These are phyloP conservation scores for Medicago truncatula DNA, from an alignment of 306 rosid species.

Conservation along the genomic window MtrunA17r5.0-ANR NC_053048.1:22376501-22377000, in stretches of 20 bases:
- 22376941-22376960: conserved; percentile 7
- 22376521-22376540: conserved; percentile 34
- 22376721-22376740: conserved; percentile 42
- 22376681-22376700: too few relatives aligned
- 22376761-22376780: conserved; percentile 41
- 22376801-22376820: conserved; percentile 52
- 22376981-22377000: conserved; percentile 15
- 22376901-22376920: neutral
- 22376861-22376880: neutral
- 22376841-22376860: conserved; percentile 54
- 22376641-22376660: too few relatives aligned
- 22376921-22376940: conserved; percentile 10
- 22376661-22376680: too few relatives aligned
- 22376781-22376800: conserved; percentile 61
- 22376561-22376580: too few relatives aligned
- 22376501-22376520: conserved; percentile 38
- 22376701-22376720: too few relatives aligned
- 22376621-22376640: too few relatives aligned
- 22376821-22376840: conserved; percentile 54
- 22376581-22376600: too few relatives aligned
- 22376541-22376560: too few relatives aligned
- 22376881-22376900: neutral
- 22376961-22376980: neutral
- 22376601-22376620: too few relatives aligned
- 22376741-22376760: conserved; percentile 26